Evolutionary conservation across 306 rosid species (phyloP).

Genomic region (Castanopsis chinensis): DNA sequence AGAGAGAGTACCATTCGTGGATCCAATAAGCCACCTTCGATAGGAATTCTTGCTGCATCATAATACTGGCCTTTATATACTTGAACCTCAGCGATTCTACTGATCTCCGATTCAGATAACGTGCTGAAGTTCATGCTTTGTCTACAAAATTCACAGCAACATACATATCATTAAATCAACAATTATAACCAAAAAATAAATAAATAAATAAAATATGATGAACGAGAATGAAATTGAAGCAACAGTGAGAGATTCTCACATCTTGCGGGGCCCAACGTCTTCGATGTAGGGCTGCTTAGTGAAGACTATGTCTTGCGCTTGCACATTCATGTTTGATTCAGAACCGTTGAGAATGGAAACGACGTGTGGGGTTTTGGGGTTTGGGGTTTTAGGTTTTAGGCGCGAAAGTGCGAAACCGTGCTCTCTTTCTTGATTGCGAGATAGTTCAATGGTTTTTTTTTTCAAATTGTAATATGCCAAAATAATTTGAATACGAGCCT

Average conservation of each 20-base stretch:
- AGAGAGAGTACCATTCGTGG: slow-evolving; percentile 59
- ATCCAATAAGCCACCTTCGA: slow-evolving; percentile 72
- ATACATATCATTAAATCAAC: not conserved
- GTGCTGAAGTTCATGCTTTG: slow-evolving; percentile 57
- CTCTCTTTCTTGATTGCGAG: too few relatives aligned
- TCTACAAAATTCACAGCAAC: slow-evolving; percentile 37
- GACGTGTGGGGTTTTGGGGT: not conserved
- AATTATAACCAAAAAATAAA: not conserved
- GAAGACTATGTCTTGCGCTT: slow-evolving; percentile 45
- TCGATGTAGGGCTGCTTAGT: slow-evolving; percentile 79
- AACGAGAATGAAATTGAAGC: not conserved
- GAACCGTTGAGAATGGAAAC: not conserved
- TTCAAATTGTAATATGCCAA: too few relatives aligned
- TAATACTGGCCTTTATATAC: slow-evolving; percentile 56
- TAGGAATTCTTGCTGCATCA: slow-evolving; percentile 35
- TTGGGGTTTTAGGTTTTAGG: not conserved
- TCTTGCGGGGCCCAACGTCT: slow-evolving; percentile 59
- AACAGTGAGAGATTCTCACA: too few relatives aligned
- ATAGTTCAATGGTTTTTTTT: too few relatives aligned
- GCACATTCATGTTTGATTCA: slow-evolving; percentile 24
- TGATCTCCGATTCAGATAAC: slow-evolving; percentile 63
- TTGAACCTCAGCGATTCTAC: slow-evolving; percentile 69
- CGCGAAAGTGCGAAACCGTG: too few relatives aligned
- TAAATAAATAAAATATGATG: not conserved
- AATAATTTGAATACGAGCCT: too few relatives aligned